These are phyloP conservation scores for Babesia divergens DNA, from an alignment of 169 alveolate species.

Conservation along the genomic window DNA sequence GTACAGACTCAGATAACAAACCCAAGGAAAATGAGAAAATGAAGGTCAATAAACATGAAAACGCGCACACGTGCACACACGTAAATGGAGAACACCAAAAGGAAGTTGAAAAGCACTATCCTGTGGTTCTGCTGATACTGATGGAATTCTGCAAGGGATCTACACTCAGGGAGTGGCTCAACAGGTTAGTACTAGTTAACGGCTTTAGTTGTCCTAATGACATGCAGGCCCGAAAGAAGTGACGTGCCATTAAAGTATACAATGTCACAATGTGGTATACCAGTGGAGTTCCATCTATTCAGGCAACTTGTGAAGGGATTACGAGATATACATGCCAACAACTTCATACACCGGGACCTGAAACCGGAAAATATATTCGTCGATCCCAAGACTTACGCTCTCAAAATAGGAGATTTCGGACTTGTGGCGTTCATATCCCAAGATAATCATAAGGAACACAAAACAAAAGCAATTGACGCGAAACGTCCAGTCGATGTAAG, in stretches of 20 bases:
- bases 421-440: constrained; percentile 79
- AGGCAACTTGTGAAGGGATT: constrained; percentile 84
- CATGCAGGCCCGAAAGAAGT: constrained; percentile 49
- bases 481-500: constrained; percentile 9
- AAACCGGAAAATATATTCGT: constrained; percentile 89
- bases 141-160: constrained; percentile 85
- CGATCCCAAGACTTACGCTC: constrained; percentile 73
- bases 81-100: not conserved
- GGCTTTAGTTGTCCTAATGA: not conserved
- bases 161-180: constrained; percentile 86
- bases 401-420: constrained; percentile 89
- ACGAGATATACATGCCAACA: constrained; percentile 81
- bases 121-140: constrained; percentile 78
- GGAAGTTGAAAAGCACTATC: constrained; percentile 32
- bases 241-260: constrained; percentile 63
- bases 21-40: not conserved
- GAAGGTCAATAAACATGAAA: not conserved
- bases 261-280: constrained; percentile 51
- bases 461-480: constrained; percentile 45
- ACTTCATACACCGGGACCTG: constrained; percentile 88
- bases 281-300: constrained; percentile 78
- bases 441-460: constrained; percentile 64
- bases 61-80: not conserved
- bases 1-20: not conserved
- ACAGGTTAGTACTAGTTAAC: constrained; percentile 9